Conservation (phyloP, 306 rosid genomes). For the Vigna radiata region DNA sequence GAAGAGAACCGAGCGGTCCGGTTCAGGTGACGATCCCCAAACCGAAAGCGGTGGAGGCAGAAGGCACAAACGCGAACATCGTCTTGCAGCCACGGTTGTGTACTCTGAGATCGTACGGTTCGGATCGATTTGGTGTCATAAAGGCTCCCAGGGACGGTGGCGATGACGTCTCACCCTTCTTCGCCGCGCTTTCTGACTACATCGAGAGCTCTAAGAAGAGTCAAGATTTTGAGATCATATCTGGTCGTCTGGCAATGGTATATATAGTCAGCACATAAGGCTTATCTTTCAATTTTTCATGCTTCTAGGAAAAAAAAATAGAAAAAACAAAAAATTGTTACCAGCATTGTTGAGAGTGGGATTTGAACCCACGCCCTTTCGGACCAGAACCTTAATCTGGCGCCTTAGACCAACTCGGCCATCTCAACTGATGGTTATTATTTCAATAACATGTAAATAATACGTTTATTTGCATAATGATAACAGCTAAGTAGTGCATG, state of each 20-base stretch:
- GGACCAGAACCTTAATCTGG: constrained; percentile 71
- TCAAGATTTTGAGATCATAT: constrained; percentile 88
- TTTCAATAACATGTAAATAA: no score
- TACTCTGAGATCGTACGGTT: constrained; percentile 80
- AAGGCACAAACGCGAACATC: constrained; percentile 53
- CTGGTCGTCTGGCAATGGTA: constrained; percentile 98
- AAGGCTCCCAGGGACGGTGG: constrained; percentile 48
- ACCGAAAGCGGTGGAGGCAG: constrained; percentile 51
- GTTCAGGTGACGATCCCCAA: constrained; percentile 55
- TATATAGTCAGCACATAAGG: no score
- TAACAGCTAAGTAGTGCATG: no score
- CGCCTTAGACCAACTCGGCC: constrained; percentile 75
- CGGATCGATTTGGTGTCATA: constrained; percentile 60
- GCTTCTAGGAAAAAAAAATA: background rate
- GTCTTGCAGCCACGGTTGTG: constrained; percentile 85
- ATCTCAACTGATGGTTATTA: constrained; percentile 12
- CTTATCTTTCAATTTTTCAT: no score
- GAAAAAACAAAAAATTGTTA: no score
- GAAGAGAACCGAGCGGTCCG: constrained; percentile 47
- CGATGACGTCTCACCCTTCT: constrained; percentile 67
- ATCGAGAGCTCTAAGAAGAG: constrained; percentile 87
- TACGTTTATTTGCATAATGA: no score
- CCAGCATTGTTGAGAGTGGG: constrained; percentile 55
- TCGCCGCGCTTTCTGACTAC: constrained; percentile 75
- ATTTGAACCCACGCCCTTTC: constrained; percentile 73